Evolutionary conservation across 1,284 basidiomycete species (phyloP), one percentile per base, ranked within the genome.

Genomic region (Athelia psychrophila): DNA sequence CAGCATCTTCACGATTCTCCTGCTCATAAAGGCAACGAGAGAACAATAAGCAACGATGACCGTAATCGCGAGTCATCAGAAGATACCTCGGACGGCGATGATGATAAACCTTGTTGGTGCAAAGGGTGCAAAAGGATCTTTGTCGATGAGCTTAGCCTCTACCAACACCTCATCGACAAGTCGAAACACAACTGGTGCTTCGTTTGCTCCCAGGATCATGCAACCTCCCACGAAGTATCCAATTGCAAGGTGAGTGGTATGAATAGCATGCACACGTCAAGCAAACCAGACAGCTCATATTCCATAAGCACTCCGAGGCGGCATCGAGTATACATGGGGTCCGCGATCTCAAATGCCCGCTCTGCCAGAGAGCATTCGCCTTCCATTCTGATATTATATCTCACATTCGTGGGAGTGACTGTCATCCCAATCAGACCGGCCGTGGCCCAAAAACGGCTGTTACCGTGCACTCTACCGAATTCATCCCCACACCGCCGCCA

Each of bases 161-260:
- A 42, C n/a, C 38, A 42, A 16, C 38, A 42, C 38, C 38, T 42
- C 38, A 22, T 22, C n/a, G 38, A n/a, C n/a, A 42, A 16, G 5
- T n/a, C 38, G 9, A 42, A 42, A 16, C 38, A 42, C 38, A 42
- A 42, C 38, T 42, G 38, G 38, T 42, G 38, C n/a, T 42, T 42
- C n/a, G 38, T n/a, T 18, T 30, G 27, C 13, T 30, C 27, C 13
- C 27, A 13, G 5, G 27, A 30, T 13, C 13, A 6, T 30, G 5
- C 27, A 30, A 30, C 27, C 5, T 13, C 27, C 27, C 6, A 30
- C 27, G 27, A 13, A 5, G 5, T 30, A 30, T n/a, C n/a, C n/a
- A n/a, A n/a, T n/a, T 5, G 13, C 6, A 30, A 30, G 27, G 27
- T 30, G 27, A 13, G 27, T 13, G 27, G 5, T 13, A 30, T 30